Conservation (phyloP, 179 eudicot species). For the Pouteria campechiana region DNA sequence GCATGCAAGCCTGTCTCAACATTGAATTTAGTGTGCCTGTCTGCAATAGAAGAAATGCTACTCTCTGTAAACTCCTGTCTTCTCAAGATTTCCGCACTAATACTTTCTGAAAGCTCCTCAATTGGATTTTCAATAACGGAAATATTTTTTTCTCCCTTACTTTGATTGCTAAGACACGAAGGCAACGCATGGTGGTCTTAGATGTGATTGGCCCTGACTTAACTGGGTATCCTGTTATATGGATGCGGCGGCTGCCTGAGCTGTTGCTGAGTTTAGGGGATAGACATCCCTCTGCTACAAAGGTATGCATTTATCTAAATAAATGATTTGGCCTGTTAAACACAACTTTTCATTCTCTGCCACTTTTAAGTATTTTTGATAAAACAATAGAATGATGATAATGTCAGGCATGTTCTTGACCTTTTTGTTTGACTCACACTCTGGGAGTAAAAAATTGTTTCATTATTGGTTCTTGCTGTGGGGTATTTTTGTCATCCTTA, state of each 20-base stretch:
- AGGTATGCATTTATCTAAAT: constrained; percentile 24
- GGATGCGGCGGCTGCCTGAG: constrained; percentile 63
- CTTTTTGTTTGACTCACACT: too few relatives aligned
- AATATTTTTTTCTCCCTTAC: neutral
- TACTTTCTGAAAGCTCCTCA: neutral
- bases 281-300: constrained; percentile 37
- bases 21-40: constrained; percentile 65
- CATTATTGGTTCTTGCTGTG: too few relatives aligned
- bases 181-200: constrained; percentile 26
- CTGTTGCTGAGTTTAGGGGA: constrained; percentile 50
- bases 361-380: too few relatives aligned
- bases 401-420: too few relatives aligned
- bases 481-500: too few relatives aligned
- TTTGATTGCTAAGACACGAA: constrained; percentile 25
- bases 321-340: too few relatives aligned
- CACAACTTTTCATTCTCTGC: too few relatives aligned
- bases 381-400: too few relatives aligned
- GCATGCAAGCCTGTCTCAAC: constrained; percentile 51
- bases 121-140: neutral
- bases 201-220: constrained; percentile 33
- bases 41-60: constrained; percentile 73
- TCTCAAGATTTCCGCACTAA: neutral
- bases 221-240: constrained; percentile 38
- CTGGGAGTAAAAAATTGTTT: too few relatives aligned
- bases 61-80: constrained; percentile 45